These are phyloP conservation scores for Umbelopsis sp. DNA, from an alignment of 371 early-diverging fungal genomes.

Conservation along the genomic window DNA sequence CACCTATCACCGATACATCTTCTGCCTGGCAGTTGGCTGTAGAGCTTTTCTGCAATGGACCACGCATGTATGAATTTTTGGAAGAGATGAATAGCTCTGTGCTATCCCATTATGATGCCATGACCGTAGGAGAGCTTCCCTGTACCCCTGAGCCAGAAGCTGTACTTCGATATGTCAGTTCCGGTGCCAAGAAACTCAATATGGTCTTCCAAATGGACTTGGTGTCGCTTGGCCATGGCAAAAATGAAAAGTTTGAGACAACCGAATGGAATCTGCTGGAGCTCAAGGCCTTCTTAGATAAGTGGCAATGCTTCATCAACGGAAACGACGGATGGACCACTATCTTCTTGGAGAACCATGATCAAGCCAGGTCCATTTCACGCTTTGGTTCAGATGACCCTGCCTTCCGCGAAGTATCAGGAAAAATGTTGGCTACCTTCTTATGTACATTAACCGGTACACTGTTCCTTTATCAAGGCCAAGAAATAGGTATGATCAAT, in stretches of 20 bases:
- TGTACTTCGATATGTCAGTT: conserved; percentile 1
- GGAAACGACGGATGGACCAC: conserved; percentile 2
- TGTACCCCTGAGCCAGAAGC: not conserved
- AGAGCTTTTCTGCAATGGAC: not conserved
- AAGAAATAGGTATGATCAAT: conserved; percentile 1
- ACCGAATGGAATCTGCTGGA: not conserved
- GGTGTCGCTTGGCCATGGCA: not conserved
- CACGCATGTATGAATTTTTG: not conserved
- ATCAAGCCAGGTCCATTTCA: not conserved
- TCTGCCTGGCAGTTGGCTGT: not conserved
- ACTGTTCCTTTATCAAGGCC: not conserved
- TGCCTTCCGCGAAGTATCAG: not conserved
- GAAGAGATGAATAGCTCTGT: not conserved
- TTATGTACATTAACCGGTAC: not conserved
- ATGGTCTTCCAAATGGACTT: conserved; percentile 4
- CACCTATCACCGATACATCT: not conserved
- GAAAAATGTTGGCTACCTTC: conserved; percentile 2
- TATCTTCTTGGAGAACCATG: conserved; percentile 9
- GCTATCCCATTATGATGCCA: not conserved
- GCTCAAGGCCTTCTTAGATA: not conserved
- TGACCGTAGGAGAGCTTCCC: conserved; percentile 7
- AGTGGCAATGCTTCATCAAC: not conserved
- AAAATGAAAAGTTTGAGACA: not conserved
- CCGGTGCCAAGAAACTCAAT: not conserved
- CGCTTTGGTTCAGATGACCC: not conserved